Evolutionary conservation across 441 rosid species (phyloP).

Genomic region (Euphorbia schlechtendalii): DNA sequence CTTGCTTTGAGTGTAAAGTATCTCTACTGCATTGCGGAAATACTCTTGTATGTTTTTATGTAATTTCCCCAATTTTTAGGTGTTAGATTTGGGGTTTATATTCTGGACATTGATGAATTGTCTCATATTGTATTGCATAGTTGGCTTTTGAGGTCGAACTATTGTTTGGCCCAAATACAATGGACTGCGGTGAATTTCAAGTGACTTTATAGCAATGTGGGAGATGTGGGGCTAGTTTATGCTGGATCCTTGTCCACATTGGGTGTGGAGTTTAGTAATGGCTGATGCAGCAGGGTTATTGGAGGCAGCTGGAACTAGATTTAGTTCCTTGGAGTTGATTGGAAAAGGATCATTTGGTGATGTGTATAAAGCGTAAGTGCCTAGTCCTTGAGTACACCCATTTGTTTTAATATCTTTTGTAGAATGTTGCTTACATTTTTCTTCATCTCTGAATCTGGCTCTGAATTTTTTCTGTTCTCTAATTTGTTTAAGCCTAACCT

Average conservation of each 20-base stretch:
- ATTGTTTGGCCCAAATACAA: slow-evolving; percentile 15
- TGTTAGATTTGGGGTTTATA: slow-evolving; percentile 19
- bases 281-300: slow-evolving; percentile 72
- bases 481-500: not conserved
- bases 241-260: slow-evolving; percentile 16
- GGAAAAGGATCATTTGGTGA: slow-evolving; percentile 99
- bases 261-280: slow-evolving; percentile 40
- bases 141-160: slow-evolving; percentile 10
- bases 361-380: slow-evolving; percentile 94
- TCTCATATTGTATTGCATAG: slow-evolving; percentile 8
- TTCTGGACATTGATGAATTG: slow-evolving; percentile 7
- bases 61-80: slow-evolving; percentile 12
- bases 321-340: slow-evolving; percentile 76
- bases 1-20: slow-evolving; percentile 58
- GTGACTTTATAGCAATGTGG: slow-evolving; percentile 21
- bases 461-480: not conserved
- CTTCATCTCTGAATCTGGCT: not conserved
- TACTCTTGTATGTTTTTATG: not conserved
- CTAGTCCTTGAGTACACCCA: slow-evolving; percentile 12
- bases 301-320: slow-evolving; percentile 84
- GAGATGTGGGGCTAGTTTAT: slow-evolving; percentile 20
- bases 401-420: slow-evolving; percentile 8
- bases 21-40: slow-evolving; percentile 26
- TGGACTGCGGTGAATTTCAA: slow-evolving; percentile 14
- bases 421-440: slow-evolving; percentile 8